phyloP scores from a whole-genome alignment of 345 rosid species.

The Rubroshorea leprosula region DNA sequence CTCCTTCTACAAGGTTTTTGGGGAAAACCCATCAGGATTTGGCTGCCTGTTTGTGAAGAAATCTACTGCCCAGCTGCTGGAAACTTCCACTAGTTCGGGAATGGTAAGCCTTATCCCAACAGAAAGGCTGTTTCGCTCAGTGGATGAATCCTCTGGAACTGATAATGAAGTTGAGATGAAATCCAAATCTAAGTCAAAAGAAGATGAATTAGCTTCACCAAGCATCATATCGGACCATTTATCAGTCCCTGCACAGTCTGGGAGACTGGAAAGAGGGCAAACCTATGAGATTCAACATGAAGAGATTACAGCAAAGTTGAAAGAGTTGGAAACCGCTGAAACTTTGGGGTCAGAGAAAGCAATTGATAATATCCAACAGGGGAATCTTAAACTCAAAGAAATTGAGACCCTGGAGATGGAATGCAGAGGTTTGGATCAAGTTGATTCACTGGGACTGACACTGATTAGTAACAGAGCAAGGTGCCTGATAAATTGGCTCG shows the following conservation, averaged over 20 bases:
- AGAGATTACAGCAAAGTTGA: conserved; percentile 21
- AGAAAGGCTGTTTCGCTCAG: conserved; percentile 27
- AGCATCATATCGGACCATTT: conserved; percentile 40
- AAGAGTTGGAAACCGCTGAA: conserved; percentile 14
- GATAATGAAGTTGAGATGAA: conserved; percentile 24
- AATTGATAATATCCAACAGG: conserved; percentile 14
- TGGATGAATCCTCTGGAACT: conserved; percentile 33
- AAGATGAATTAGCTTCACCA: conserved; percentile 27
- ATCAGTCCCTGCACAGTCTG: conserved; percentile 20
- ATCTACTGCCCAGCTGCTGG: conserved; percentile 50
- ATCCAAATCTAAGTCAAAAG: conserved; percentile 17
- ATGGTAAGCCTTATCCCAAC: conserved; percentile 66
- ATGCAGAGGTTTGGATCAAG: conserved; percentile 69
- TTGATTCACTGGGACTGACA: conserved; percentile 60
- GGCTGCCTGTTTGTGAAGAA: conserved; percentile 91
- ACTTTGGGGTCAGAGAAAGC: conserved; percentile 16
- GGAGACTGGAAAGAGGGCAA: conserved; percentile 23
- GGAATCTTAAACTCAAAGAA: background rate
- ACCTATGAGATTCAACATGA: conserved; percentile 21
- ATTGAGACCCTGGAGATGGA: conserved; percentile 27
- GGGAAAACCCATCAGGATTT: conserved; percentile 90
- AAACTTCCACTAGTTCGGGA: conserved; percentile 49
- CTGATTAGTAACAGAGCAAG: conserved; percentile 64
- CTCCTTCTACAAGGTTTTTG: conserved; percentile 87
- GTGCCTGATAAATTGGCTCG: conserved; percentile 88